phyloP scores from a whole-genome alignment of 495 filamentous ascomycete genomes.

The Trichoderma gamsii region DNA sequence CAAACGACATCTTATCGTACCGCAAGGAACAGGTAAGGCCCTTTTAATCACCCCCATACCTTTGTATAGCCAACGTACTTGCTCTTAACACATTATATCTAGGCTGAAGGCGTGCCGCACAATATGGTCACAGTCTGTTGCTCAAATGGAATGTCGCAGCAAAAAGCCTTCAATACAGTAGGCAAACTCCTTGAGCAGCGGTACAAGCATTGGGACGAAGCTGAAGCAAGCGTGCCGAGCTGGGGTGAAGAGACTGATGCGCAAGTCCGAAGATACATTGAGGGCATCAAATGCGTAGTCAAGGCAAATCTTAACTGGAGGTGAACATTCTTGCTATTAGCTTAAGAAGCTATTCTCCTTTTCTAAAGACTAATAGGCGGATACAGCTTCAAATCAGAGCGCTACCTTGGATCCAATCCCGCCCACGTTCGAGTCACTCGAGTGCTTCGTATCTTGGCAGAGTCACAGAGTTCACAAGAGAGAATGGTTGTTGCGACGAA shows the following conservation, averaged over 20 bases:
- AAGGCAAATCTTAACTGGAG: slow-evolving; percentile 35
- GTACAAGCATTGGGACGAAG: slow-evolving; percentile 32
- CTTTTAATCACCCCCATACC: background rate
- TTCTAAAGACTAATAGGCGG: background rate
- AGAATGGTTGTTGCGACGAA: too few relatives aligned
- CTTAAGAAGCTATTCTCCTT: background rate
- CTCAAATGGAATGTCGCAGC: slow-evolving; percentile 25
- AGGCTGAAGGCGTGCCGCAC: slow-evolving; percentile 29
- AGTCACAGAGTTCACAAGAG: background rate
- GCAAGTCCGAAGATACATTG: slow-evolving; percentile 30
- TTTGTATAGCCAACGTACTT: background rate
- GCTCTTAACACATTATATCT: background rate
- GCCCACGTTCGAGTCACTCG: slow-evolving; percentile 26
- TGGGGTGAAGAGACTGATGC: slow-evolving; percentile 30
- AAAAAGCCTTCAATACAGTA: slow-evolving; percentile 29
- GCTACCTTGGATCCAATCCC: slow-evolving; percentile 35
- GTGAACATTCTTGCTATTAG: slow-evolving; percentile 16
- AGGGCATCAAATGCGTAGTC: slow-evolving; percentile 28
- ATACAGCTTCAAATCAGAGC: slow-evolving; percentile 17
- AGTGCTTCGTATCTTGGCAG: background rate
- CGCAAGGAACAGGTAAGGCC: background rate
- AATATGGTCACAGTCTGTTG: slow-evolving; percentile 32
- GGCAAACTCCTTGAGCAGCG: slow-evolving; percentile 24
- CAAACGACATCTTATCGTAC: slow-evolving; percentile 8
- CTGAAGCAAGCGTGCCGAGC: slow-evolving; percentile 25